Base-by-base conservation (phyloP, 2,329 filamentous ascomycete genomes). In the Cladosporium sp. region DNA sequence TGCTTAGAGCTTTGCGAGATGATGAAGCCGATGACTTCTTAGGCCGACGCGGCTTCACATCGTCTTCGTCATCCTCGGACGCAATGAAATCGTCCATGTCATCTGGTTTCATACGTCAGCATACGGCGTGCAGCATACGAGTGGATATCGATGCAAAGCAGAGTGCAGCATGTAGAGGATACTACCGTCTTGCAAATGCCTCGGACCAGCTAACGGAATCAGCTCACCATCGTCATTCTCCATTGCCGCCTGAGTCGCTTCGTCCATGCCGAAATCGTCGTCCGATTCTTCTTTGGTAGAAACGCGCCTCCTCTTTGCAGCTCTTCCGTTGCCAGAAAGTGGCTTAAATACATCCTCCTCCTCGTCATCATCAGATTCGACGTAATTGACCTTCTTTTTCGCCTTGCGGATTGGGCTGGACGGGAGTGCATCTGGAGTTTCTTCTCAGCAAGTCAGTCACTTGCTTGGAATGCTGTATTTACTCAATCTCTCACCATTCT, bases 51-150 rank as follows among this genome's bases (percentile, higher is more conserved):
- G 85, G 74, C 19, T 77, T 68, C 18, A 50, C 56, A 64, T 81
- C 79, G 15, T 83, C 86, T 42, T 95, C 90, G 0, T 89, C 92
- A 37, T 95, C 89, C 61, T 96, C 91, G 0, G 86, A 83, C 4
- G 86, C 90, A 19, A 97, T 77, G 62, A 97, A 97, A 66, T 96
- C 88, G 54, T 85, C 89, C 73, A 95, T 82, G 48, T 93, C 88
- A 62, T 52, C 37, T 37, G 15, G 24, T 49, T n/a, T 15, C 8
- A 27, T 29, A 24, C 20, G 54, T 61, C 43, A 61, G 58, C 50
- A 20, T 39, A 38, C 11, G 43, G 42, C 27, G 27, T 47, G 32
- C 45, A n/a, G 19, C 5, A 27, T 27, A 5, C 4, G 4, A 27
- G 15, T 32, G 6, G 30, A 9, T 11, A 11, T 20, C 41, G 27